Evolutionary conservation across 2,329 filamentous ascomycete species (phyloP).

Genomic region (Ustulina deusta): DNA sequence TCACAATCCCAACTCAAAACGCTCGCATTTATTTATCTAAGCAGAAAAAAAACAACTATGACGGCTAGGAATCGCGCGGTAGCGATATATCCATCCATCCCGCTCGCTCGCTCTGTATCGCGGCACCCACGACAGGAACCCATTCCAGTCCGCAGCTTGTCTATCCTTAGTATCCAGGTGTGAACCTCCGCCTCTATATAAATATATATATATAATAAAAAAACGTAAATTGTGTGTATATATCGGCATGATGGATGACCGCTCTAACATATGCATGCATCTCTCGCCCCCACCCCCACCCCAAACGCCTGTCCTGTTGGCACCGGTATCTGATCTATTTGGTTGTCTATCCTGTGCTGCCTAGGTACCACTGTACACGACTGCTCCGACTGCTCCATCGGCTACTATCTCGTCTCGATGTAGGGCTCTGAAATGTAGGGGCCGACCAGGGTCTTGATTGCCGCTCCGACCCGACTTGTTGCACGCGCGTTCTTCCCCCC

Average conservation of each 20-base stretch:
- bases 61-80: neutral
- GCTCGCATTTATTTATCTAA: neutral
- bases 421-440: constrained; percentile 30
- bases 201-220: too few relatives aligned
- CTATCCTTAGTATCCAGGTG: constrained; percentile 36
- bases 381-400: constrained; percentile 5
- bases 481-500: constrained; percentile 34
- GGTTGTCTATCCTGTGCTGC: constrained; percentile 41
- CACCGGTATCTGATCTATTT: constrained; percentile 12
- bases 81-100: too few relatives aligned
- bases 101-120: neutral
- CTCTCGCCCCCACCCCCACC: too few relatives aligned
- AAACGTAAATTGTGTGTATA: constrained; percentile 4
- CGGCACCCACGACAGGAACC: neutral
- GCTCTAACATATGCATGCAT: neutral
- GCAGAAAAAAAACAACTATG: neutral
- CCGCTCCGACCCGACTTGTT: neutral
- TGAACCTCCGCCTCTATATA: constrained; percentile 45
- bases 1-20: neutral
- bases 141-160: neutral
- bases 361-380: constrained; percentile 42
- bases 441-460: constrained; percentile 11
- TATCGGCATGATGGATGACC: neutral
- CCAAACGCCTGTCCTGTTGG: constrained; percentile 18
- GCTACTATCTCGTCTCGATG: constrained; percentile 31